phyloP scores from a whole-genome alignment of 495 filamentous ascomycete genomes.

The Podospora didyma region DNA sequence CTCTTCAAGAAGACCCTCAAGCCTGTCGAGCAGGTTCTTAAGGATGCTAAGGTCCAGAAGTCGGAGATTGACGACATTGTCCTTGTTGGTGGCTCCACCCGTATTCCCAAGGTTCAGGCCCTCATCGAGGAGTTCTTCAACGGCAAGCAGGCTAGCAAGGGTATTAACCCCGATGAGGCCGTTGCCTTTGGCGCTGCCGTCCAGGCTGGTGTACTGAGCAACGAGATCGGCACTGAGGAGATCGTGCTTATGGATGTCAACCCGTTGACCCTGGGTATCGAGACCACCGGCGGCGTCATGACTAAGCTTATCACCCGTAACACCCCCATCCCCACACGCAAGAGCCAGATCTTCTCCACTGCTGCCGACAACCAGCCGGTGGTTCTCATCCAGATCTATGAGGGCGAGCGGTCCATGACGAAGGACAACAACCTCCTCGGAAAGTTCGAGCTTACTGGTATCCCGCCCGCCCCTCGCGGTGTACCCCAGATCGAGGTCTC shows the following conservation, averaged over 20 bases:
- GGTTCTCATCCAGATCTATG: slow-evolving; percentile 94
- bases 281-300: slow-evolving; percentile 98
- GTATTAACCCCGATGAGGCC: slow-evolving; percentile 98
- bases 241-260: slow-evolving; percentile 98
- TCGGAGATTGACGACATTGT: slow-evolving; percentile 83
- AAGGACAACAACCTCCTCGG: slow-evolving; percentile 96
- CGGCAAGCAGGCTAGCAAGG: slow-evolving; percentile 95
- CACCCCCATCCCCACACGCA: slow-evolving; percentile 93
- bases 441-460: slow-evolving; percentile 96
- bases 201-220: slow-evolving; percentile 91
- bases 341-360: slow-evolving; percentile 97
- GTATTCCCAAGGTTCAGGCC: slow-evolving; percentile 94
- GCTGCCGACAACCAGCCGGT: slow-evolving; percentile 97
- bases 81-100: slow-evolving; percentile 86
- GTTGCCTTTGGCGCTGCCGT: slow-evolving; percentile 97
- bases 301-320: slow-evolving; percentile 94
- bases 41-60: slow-evolving; percentile 90
- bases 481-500: slow-evolving; percentile 98
- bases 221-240: slow-evolving; percentile 71
- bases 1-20: slow-evolving; percentile 99
- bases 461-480: slow-evolving; percentile 89
- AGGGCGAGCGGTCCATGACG: slow-evolving; percentile 94
- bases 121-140: slow-evolving; percentile 94
- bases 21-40: slow-evolving; percentile 95
- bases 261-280: slow-evolving; percentile 95